Evolutionary conservation across 2,329 filamentous ascomycete genomes (phyloP).

Genomic region (Fusarium penzigii): DNA sequence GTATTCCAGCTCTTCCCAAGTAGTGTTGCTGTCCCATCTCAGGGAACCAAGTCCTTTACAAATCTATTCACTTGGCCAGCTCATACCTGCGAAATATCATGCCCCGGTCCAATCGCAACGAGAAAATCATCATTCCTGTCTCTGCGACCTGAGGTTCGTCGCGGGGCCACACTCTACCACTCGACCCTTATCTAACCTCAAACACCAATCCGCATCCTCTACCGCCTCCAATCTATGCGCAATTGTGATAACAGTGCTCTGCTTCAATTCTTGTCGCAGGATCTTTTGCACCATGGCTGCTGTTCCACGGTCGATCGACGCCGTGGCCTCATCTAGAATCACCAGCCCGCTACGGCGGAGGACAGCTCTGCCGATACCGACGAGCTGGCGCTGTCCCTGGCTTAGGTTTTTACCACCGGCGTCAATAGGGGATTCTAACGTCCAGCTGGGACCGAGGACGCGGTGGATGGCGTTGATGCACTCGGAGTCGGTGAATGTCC

Average conservation of each 20-base stretch:
- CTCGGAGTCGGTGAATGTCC: conserved; percentile 54
- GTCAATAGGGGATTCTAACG: conserved; percentile 53
- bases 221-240: conserved; percentile 67
- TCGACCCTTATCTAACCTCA: conserved; percentile 53
- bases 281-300: conserved; percentile 60
- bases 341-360: conserved; percentile 61
- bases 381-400: conserved; percentile 63
- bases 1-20: too few species aligned
- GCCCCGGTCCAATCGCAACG: too few species aligned
- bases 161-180: conserved; percentile 52
- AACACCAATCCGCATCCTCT: conserved; percentile 55
- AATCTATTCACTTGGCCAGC: too few species aligned
- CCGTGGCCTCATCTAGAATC: conserved; percentile 66
- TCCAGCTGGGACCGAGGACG: conserved; percentile 56
- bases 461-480: conserved; percentile 56
- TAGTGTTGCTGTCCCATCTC: too few species aligned
- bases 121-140: too few species aligned
- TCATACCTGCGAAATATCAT: too few species aligned
- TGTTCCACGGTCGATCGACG: conserved; percentile 61
- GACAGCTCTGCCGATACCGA: conserved; percentile 61
- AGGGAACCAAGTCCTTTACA: too few species aligned
- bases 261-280: conserved; percentile 52
- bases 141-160: conserved; percentile 7
- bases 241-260: conserved; percentile 65
- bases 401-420: conserved; percentile 62